Percentiles rank a stretch among this genome's conserved stretches.
phyloP scores from a whole-genome alignment of 2,329 filamentous ascomycete species.

The Macrophomina phaseolina region DNA sequence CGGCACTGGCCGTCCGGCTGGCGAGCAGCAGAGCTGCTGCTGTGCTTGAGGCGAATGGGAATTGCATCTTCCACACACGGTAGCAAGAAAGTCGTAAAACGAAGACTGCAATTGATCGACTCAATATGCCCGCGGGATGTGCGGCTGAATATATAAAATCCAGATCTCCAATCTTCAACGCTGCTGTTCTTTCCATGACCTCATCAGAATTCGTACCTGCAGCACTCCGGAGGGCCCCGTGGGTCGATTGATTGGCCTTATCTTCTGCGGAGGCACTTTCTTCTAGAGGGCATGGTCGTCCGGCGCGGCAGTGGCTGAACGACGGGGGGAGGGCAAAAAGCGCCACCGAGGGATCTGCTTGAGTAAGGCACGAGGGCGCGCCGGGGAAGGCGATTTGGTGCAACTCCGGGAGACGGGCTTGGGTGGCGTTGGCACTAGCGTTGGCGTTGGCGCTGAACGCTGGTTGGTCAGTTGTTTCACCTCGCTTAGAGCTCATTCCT shows the following conservation, averaged over 20 bases:
- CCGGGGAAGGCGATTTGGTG: constrained; percentile 8
- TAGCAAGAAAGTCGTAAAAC: background rate
- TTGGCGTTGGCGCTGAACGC: constrained; percentile 1
- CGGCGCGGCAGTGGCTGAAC: constrained; percentile 15
- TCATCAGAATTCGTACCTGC: constrained; percentile 18
- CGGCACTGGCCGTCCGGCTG: constrained; percentile 37
- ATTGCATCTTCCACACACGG: background rate
- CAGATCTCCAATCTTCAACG: background rate
- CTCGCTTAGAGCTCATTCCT: constrained; percentile 3
- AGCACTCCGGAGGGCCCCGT: background rate
- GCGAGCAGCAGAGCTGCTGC: constrained; percentile 29
- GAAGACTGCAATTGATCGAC: background rate
- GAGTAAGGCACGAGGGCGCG: background rate
- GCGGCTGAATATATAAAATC: background rate
- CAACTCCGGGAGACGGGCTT: background rate
- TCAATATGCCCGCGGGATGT: background rate
- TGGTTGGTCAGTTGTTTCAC: background rate
- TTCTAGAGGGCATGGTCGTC: background rate
- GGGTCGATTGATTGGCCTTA: constrained; percentile 15
- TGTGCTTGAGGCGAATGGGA: background rate
- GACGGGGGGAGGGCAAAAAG: background rate
- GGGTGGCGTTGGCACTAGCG: background rate
- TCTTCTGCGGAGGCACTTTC: background rate
- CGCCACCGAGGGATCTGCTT: background rate
- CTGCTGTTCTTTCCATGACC: background rate